A percentile compares a stretch with the other conserved stretches of the same genome.
Evolutionary conservation across 2,329 filamentous ascomycete species (phyloP).

Genomic region (Torrubiella hemipterigena): DNA sequence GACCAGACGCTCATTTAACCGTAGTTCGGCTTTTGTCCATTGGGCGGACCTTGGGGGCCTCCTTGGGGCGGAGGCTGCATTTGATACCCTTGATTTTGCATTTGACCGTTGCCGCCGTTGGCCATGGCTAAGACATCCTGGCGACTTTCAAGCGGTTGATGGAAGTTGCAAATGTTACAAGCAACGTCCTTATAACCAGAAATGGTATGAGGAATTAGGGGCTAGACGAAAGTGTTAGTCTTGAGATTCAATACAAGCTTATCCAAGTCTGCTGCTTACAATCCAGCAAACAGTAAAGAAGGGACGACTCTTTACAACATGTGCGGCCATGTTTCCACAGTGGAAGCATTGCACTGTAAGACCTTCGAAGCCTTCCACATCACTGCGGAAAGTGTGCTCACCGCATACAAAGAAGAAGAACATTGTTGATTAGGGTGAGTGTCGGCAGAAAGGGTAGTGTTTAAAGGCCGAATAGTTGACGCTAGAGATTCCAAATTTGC

Average conservation of each 20-base stretch:
- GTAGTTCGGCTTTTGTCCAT: too few species aligned
- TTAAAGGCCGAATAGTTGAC: too few species aligned
- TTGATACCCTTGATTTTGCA: conserved; percentile 10
- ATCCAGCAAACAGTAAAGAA: conserved; percentile 77
- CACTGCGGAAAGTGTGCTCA: conserved; percentile 48
- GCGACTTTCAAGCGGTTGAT: conserved; percentile 50
- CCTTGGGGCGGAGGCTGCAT: conserved; percentile 17
- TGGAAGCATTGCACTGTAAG: conserved; percentile 52
- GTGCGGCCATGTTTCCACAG: conserved; percentile 51
- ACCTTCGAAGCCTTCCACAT: conserved; percentile 49
- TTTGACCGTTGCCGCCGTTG: conserved; percentile 20
- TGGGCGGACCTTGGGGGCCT: conserved; percentile 16
- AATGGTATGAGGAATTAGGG: conserved; percentile 59
- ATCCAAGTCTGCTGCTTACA: conserved; percentile 37
- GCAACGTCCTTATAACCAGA: conserved; percentile 56
- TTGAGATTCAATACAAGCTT: not conserved
- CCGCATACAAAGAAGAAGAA: conserved; percentile 52
- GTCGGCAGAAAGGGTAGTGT: conserved; percentile 1
- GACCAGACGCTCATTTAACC: too few species aligned
- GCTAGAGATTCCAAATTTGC: too few species aligned
- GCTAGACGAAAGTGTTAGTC: conserved; percentile 25
- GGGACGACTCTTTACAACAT: conserved; percentile 50
- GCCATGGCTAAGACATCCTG: conserved; percentile 43
- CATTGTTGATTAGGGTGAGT: conserved; percentile 24
- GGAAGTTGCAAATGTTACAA: conserved; percentile 67